phyloP scores from a whole-genome alignment of 148 eudicot genomes.

The Salicornia ramosissima region DNA sequence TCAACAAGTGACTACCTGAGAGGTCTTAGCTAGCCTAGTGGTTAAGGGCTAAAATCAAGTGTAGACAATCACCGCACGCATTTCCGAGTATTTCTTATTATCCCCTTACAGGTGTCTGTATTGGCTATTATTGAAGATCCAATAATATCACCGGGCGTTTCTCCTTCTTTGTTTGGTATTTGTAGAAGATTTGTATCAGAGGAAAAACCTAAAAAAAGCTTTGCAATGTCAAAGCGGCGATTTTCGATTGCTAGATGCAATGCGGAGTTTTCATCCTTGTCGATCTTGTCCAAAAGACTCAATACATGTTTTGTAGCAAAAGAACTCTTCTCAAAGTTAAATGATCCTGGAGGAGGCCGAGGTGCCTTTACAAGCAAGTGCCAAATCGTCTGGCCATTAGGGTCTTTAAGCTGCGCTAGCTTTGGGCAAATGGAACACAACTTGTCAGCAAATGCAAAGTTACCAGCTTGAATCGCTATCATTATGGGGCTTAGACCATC shows the following conservation, averaged over 20 bases:
- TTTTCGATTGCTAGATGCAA: background rate
- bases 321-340: background rate
- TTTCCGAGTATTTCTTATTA: no score
- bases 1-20: no score
- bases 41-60: no score
- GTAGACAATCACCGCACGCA: no score
- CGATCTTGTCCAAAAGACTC: background rate
- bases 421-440: background rate
- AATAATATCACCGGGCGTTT: background rate
- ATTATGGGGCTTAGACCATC: background rate
- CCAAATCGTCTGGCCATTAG: background rate
- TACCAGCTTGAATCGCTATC: background rate
- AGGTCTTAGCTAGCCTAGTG: no score
- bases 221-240: background rate
- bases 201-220: background rate
- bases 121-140: no score
- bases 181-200: background rate
- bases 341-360: background rate
- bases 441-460: background rate
- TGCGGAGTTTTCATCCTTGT: background rate
- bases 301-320: background rate
- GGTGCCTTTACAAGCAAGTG: background rate
- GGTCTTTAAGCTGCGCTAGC: background rate
- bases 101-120: no score
- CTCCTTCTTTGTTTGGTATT: background rate